A percentile compares a stretch with the other conserved stretches of the same genome.
These are phyloP conservation scores for Trichoderma koningii DNA, from an alignment of 2,329 filamentous ascomycete genomes.

Conservation along the genomic window DNA sequence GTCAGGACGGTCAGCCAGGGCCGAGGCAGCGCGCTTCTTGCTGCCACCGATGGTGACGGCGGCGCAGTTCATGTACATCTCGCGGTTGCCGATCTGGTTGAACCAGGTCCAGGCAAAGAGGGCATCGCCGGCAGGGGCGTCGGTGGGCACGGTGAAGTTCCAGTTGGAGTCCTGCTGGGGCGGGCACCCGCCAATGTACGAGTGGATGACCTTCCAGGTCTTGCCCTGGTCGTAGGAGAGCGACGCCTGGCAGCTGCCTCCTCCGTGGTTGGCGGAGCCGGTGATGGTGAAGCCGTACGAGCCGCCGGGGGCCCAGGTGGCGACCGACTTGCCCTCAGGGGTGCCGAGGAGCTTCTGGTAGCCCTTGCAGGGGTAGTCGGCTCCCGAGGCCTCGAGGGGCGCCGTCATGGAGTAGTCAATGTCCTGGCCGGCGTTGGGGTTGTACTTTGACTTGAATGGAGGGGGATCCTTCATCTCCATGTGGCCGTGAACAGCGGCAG, in stretches of 20 bases:
- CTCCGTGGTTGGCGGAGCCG: slow-evolving; percentile 65
- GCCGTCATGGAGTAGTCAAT: slow-evolving; percentile 72
- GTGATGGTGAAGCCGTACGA: slow-evolving; percentile 64
- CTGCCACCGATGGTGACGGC: slow-evolving; percentile 61
- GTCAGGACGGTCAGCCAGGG: slow-evolving; percentile 55
- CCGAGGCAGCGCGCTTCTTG: slow-evolving; percentile 32
- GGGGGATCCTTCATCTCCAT: slow-evolving; percentile 58
- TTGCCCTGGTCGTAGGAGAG: slow-evolving; percentile 72
- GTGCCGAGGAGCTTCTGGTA: slow-evolving; percentile 53
- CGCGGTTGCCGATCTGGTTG: slow-evolving; percentile 74
- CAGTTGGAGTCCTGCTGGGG: slow-evolving; percentile 51
- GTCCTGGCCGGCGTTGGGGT: slow-evolving; percentile 48
- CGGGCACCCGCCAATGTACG: slow-evolving; percentile 59
- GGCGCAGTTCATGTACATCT: slow-evolving; percentile 89
- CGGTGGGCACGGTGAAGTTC: slow-evolving; percentile 66
- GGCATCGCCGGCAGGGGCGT: slow-evolving; percentile 62
- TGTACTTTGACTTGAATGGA: slow-evolving; percentile 56
- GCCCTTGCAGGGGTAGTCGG: slow-evolving; percentile 77
- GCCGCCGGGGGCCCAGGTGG: slow-evolving; percentile 63
- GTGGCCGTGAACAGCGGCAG: slow-evolving; percentile 52
- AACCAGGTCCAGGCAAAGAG: slow-evolving; percentile 78
- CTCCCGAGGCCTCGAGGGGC: slow-evolving; percentile 61
- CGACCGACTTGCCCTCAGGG: slow-evolving; percentile 54
- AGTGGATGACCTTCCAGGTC: slow-evolving; percentile 68
- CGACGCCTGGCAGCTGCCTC: slow-evolving; percentile 75